A percentile compares a stretch with the other conserved stretches of the same genome.
Conservation (phyloP, 805 yeast genomes). For the Kodamaea leandrae region DNA sequence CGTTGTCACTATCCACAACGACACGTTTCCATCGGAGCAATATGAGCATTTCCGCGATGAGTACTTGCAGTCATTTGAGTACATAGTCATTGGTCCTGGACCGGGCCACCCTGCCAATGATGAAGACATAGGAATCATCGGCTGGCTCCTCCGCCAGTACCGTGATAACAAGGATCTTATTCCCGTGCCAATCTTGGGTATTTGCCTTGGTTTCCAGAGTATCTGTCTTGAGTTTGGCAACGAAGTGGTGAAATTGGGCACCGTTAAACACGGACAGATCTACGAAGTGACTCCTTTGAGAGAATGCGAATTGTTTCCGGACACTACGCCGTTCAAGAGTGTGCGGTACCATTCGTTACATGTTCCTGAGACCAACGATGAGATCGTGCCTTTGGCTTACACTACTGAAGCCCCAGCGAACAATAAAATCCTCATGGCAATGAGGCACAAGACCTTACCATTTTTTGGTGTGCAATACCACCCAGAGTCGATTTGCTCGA, state of each 20-base stretch:
- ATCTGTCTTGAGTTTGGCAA: conserved; percentile 65
- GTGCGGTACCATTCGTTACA: conserved; percentile 89
- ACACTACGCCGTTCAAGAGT: conserved; percentile 50
- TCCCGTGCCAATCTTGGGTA: conserved; percentile 72
- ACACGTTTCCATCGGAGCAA: conserved; percentile 39
- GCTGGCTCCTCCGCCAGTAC: conserved; percentile 46
- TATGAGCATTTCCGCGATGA: conserved; percentile 35
- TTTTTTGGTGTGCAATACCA: conserved; percentile 96
- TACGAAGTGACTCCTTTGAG: conserved; percentile 52
- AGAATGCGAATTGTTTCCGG: conserved; percentile 12
- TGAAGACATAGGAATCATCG: conserved; percentile 71
- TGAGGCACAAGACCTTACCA: conserved; percentile 55
- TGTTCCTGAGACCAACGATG: conserved; percentile 36
- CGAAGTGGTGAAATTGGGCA: conserved; percentile 46
- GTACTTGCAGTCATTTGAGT: conserved; percentile 57
- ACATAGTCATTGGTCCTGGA: conserved; percentile 91
- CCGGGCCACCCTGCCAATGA: conserved; percentile 81
- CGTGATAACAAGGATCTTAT: conserved; percentile 9
- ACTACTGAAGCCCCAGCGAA: conserved; percentile 45
- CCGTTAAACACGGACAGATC: conserved; percentile 84
- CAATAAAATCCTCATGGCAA: conserved; percentile 71
- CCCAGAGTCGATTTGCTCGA: conserved; percentile 91
- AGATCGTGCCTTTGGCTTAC: conserved; percentile 58
- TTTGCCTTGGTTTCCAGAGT: conserved; percentile 91
- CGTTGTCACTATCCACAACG: conserved; percentile 64